These are phyloP conservation scores for Dacryopinax primogenitus DNA, from an alignment of 768 basidiomycete genomes.

Conservation along the genomic window DNA sequence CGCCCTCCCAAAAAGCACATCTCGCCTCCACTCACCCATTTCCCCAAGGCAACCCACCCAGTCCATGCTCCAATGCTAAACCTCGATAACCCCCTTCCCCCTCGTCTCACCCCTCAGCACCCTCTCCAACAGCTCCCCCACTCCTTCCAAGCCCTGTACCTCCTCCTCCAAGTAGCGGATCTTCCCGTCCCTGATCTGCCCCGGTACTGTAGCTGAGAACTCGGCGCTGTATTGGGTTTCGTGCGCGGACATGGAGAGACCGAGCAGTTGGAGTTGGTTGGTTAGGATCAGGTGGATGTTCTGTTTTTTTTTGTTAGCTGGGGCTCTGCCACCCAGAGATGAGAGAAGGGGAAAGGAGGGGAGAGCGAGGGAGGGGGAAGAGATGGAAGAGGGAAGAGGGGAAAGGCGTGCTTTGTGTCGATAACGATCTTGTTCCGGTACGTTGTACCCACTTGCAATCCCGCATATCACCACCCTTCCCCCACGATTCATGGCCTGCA, in stretches of 20 bases:
- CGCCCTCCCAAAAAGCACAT: no score
- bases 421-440: constrained; percentile 16
- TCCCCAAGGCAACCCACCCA: no score
- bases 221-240: constrained; percentile 11
- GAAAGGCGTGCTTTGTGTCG: constrained; percentile 18
- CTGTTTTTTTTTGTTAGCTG: neutral
- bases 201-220: constrained; percentile 17
- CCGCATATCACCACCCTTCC: constrained; percentile 19
- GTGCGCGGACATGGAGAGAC: neutral
- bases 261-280: constrained; percentile 5
- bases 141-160: constrained; percentile 21
- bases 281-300: neutral
- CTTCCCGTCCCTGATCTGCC: constrained; percentile 20
- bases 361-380: neutral
- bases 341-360: neutral
- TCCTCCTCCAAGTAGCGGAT: constrained; percentile 21
- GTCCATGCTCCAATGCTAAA: no score
- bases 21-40: no score
- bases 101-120: constrained; percentile 14
- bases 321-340: neutral
- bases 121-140: constrained; percentile 21
- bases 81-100: constrained; percentile 20
- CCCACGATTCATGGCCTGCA: constrained; percentile 17
- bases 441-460: constrained; percentile 13
- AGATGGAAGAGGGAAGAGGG: no score